Evolutionary conservation across 768 basidiomycete species (phyloP), one percentile per base, ranked within the genome.

Genomic region (Lepiota subincarnata): DNA sequence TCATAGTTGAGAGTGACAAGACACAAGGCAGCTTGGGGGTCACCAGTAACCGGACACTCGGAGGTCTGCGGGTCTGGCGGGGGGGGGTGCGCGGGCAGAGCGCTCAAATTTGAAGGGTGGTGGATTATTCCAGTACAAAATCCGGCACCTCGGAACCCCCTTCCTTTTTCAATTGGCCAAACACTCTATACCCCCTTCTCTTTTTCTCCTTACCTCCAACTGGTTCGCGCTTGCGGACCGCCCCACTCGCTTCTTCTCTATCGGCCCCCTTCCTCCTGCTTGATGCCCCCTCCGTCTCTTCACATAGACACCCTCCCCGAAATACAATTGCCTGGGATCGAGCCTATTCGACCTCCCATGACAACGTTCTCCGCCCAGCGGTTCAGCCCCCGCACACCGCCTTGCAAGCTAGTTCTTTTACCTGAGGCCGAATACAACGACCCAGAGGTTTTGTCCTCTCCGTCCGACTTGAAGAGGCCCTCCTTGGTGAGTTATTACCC

Each of bases 281-380:
- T 13, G 8, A 13, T 14, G 22, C 19, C 13, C 42, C 13, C 18
- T 22, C 19, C 19, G 11, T 13, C 19, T 24, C 13, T 13, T 22
- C 42, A 43, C 24, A 6, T 22, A 13, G 42, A 43, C n/a, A n/a
- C 42, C 13, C 24, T 14, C 4, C 19, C 19, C 12, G 42, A 43
- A 43, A 24, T 43, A 16, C 24, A 6, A 20, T 20, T 31, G n/a
- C 48, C 48, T 31, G 48, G 48, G 6, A 18, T 50, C 16, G 35
- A n/a, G 5, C 48, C 48, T n/a, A 24, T 16, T 8, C 38, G 48
- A 16, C n/a, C 37, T 4, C 11, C 24, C n/a, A 16, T 40, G n/a
- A 22, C 22, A 14, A 50, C 48, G 24, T 50, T 50, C 24, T 50
- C 48, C 4, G 38, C 48, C 18, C 48, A 50, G 28, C 38, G 48